Percentiles rank a stretch among this genome's conserved stretches.
Conservation (phyloP, 441 rosid species). For the Bruguiera hainesii region DNA sequence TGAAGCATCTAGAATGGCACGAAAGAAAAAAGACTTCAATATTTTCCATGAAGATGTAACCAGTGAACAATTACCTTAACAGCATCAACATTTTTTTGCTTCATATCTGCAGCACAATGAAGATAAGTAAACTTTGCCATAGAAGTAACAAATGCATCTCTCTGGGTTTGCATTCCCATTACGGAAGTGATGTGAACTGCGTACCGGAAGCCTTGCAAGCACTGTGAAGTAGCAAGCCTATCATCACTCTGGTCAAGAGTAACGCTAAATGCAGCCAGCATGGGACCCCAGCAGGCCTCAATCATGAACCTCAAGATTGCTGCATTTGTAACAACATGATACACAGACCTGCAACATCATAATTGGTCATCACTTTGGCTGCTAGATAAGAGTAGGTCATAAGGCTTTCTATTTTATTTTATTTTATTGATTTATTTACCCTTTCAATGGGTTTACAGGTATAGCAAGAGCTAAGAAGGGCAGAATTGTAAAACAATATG, state of each 20-base stretch:
- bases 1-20: neutral
- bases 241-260: constrained; percentile 97
- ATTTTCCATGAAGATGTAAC: constrained; percentile 9
- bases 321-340: constrained; percentile 78
- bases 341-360: constrained; percentile 62
- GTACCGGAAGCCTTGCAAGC: constrained; percentile 80
- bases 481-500: neutral
- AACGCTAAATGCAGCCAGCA: constrained; percentile 96
- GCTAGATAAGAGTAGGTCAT: neutral
- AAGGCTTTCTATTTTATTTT: no score
- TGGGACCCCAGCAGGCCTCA: constrained; percentile 99
- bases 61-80: constrained; percentile 54
- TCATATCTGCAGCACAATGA: constrained; percentile 97
- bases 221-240: constrained; percentile 82
- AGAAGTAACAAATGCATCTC: constrained; percentile 99
- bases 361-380: constrained; percentile 4
- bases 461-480: no score
- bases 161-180: constrained; percentile 98
- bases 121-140: constrained; percentile 96
- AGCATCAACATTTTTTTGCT: constrained; percentile 95
- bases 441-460: no score
- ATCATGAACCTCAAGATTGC: constrained; percentile 96
- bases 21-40: neutral
- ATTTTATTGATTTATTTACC: no score
- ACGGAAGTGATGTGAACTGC: constrained; percentile 94